These are phyloP conservation scores for Sporothrix luriei DNA, from an alignment of 2,329 filamentous ascomycete genomes.

Conservation along the genomic window DNA sequence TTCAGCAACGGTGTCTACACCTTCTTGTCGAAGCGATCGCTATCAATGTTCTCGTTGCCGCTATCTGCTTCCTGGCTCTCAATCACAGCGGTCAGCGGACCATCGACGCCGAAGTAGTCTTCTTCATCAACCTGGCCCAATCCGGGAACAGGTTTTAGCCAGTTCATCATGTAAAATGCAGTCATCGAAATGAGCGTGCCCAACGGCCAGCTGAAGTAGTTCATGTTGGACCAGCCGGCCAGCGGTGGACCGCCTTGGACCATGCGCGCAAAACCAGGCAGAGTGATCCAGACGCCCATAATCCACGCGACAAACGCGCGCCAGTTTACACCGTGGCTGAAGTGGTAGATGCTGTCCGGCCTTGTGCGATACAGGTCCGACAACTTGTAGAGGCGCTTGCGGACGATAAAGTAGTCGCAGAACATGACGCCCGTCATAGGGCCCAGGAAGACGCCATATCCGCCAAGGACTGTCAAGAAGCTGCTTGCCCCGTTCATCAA, in stretches of 20 bases:
- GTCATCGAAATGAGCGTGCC: constrained; percentile 17
- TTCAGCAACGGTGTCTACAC: neutral
- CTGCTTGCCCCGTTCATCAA: constrained; percentile 51
- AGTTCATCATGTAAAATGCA: constrained; percentile 8
- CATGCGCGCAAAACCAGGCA: constrained; percentile 25
- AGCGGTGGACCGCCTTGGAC: constrained; percentile 17
- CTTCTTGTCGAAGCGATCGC: constrained; percentile 6
- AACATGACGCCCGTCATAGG: constrained; percentile 33
- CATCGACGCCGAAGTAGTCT: constrained; percentile 25
- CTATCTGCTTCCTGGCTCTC: constrained; percentile 23
- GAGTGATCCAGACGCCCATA: constrained; percentile 44
- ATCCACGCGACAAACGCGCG: constrained; percentile 44
- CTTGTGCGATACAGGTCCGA: constrained; percentile 35
- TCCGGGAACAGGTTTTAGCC: neutral
- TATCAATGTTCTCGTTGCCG: neutral
- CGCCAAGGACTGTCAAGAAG: constrained; percentile 52
- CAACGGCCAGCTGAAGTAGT: constrained; percentile 29
- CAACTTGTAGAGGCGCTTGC: constrained; percentile 43
- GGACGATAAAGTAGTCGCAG: constrained; percentile 40
- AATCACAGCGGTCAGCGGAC: neutral
- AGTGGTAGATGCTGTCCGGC: constrained; percentile 32
- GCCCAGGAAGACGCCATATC: constrained; percentile 41
- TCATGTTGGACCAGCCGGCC: constrained; percentile 25
- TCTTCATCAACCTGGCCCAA: constrained; percentile 19
- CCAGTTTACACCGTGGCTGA: constrained; percentile 27